Conservation (phyloP, 164 flowering plant genomes). For the Umbellularia californica region DNA sequence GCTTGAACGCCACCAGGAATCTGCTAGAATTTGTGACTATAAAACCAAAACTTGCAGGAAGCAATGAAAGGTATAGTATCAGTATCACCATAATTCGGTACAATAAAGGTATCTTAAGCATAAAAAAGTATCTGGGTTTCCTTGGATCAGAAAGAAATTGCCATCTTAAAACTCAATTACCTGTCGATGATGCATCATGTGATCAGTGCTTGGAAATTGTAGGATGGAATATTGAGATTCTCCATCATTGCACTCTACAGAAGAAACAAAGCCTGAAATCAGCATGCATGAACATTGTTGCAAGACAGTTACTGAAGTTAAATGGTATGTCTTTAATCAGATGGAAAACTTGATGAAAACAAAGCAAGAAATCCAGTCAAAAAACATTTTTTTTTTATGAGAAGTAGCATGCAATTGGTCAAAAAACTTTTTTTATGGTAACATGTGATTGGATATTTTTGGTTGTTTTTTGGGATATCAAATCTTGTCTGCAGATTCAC, state of each 20-base stretch:
- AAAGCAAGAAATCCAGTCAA: neutral
- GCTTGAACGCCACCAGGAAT: too few species aligned
- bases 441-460: neutral
- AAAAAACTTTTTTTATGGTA: neutral
- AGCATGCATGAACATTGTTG: neutral
- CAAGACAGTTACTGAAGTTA: neutral
- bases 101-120: neutral
- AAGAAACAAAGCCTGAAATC: slow-evolving; percentile 5
- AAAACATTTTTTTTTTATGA: neutral
- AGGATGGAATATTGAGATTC: slow-evolving; percentile 64
- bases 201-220: slow-evolving; percentile 61
- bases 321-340: neutral
- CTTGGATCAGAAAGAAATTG: neutral
- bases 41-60: neutral
- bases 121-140: neutral
- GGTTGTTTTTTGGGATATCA: neutral
- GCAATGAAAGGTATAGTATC: neutral
- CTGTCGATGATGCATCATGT: slow-evolving; percentile 45
- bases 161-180: slow-evolving; percentile 24
- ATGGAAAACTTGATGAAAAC: neutral
- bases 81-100: neutral
- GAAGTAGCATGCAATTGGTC: too few species aligned
- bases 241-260: slow-evolving; percentile 54
- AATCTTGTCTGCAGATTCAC: neutral
- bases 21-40: neutral